A percentile compares a stretch with the other conserved stretches of the same genome.
phyloP scores from a whole-genome alignment of 257 asterid species.

The Solanum sitiens region DNA sequence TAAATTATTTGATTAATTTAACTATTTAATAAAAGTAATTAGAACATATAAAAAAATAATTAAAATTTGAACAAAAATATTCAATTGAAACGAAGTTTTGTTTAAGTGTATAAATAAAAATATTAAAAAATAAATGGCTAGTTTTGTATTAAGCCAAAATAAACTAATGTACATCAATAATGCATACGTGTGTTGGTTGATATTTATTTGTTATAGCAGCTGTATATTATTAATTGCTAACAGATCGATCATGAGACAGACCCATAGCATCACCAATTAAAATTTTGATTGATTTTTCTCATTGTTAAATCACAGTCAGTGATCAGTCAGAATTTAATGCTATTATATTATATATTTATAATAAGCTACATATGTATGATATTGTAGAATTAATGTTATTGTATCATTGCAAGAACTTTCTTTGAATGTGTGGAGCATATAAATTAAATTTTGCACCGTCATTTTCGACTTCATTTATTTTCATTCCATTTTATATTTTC shows the following conservation, averaged over 20 bases:
- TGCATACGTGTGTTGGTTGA: neutral
- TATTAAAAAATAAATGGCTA: too few species aligned
- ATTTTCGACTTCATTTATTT: neutral
- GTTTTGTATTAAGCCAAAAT: neutral
- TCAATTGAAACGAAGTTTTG: too few species aligned
- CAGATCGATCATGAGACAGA: neutral
- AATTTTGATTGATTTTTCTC: neutral
- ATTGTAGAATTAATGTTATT: neutral
- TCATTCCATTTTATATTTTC: neutral
- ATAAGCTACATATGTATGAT: neutral
- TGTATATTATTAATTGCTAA: neutral
- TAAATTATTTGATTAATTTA: too few species aligned
- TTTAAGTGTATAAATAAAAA: too few species aligned
- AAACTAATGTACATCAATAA: neutral
- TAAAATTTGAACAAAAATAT: neutral
- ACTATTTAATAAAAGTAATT: too few species aligned
- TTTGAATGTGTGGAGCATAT: neutral
- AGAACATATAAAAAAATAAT: neutral
- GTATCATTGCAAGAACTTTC: neutral
- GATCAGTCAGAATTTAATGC: neutral
- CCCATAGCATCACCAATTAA: neutral
- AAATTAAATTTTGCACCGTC: neutral
- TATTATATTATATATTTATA: neutral
- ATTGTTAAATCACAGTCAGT: neutral
- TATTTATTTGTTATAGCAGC: neutral